Evolutionary conservation across 805 yeast species (phyloP), one percentile per base, ranked within the genome.

Genomic region (Komagataella pseudopastoris): DNA sequence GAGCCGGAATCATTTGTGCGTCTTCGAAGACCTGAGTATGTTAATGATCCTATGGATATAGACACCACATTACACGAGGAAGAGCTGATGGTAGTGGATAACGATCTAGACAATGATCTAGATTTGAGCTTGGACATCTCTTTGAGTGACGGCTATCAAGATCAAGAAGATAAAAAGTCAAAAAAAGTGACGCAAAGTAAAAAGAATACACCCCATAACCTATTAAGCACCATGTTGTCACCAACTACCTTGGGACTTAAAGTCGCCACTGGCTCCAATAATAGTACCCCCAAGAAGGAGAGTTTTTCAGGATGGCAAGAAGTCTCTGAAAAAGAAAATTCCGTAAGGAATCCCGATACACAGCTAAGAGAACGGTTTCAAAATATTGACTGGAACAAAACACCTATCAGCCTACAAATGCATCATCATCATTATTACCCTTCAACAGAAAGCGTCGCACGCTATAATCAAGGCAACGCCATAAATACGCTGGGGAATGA

Each of bases 401-500:
- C 46, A 39, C 64, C 62, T 5, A 59, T 63, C 2, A 59, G 58
- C 23, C 52, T 62, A 20, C 65, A 59, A 58, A 66, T 72, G 49
- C 78, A 75, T 56, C 78, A 75, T 54, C 77, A 76, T 55, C 74
- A 75, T 55, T 72, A 75, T 55, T 70, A 73, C 55, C 55, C 59
- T 44, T 54, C 23, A 16, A 24, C 46, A n/a, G 24, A 3, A 24
- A 47, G 10, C 16, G 46, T 14, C 39, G 10, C n/a, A 3, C 10
- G 22, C n/a, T 16, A 17, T n/a, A 16, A 23, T 20, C 14, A 16
- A 3, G 16, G 16, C 23, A 54, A 50, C 17, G 44, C 22, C 3
- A 50, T 44, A 17, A 30, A 23, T 22, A 43, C 47, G 6, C 2
- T 18, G 3, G 24, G 36, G 8, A 49, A 48, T 10, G 49, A 39